These are phyloP conservation scores for Pseudomassariella vexata DNA, from an alignment of 2,329 filamentous ascomycete genomes.

Conservation along the genomic window DNA sequence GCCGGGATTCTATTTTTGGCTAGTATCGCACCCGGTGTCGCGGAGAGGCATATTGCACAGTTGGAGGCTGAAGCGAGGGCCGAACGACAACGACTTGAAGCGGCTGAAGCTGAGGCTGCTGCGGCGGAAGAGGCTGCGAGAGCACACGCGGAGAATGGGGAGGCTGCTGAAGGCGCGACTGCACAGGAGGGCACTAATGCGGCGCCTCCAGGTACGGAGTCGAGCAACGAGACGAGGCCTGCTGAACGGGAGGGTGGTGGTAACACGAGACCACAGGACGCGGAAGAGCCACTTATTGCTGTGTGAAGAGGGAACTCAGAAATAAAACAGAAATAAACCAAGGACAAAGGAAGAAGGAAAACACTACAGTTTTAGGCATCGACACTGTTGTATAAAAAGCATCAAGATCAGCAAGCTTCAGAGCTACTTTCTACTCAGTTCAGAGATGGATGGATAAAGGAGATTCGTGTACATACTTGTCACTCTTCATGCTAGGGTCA, in stretches of 20 bases:
- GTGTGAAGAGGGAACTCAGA: no score
- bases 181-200: background rate
- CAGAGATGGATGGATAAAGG: no score
- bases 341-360: no score
- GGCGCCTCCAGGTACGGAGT: background rate
- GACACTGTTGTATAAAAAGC: no score
- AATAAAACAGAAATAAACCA: no score
- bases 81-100: conserved; percentile 4
- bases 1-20: conserved; percentile 58
- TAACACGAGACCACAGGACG: background rate
- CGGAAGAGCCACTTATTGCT: conserved; percentile 1
- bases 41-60: conserved; percentile 58
- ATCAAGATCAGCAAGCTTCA: no score
- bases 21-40: conserved; percentile 60
- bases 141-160: background rate
- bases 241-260: background rate
- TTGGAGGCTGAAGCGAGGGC: conserved; percentile 40
- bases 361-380: no score
- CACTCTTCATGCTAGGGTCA: no score
- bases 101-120: conserved; percentile 1
- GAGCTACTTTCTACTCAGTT: no score
- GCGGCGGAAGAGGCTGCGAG: conserved; percentile 1
- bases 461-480: no score
- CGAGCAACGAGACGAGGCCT: background rate
- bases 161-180: background rate